These are phyloP conservation scores for Pichia sporocuriosa DNA, from an alignment of 805 yeast species.

Conservation along the genomic window DNA sequence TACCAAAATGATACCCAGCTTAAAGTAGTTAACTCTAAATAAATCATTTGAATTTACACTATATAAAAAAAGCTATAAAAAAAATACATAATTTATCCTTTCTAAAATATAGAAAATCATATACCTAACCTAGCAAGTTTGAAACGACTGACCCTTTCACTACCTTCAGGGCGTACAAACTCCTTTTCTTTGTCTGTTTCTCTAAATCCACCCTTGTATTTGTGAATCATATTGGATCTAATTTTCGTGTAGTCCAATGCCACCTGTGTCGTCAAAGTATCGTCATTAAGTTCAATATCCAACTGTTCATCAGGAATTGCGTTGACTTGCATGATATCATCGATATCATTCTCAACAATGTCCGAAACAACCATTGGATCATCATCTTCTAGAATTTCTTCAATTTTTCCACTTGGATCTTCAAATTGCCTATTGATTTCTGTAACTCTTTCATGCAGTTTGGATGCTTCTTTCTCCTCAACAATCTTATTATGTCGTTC, in stretches of 20 bases:
- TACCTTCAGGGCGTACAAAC: constrained; percentile 61
- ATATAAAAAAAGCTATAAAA: too few species aligned
- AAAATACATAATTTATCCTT: too few species aligned
- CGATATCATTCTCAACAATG: constrained; percentile 38
- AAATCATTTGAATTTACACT: background rate
- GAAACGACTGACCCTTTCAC: constrained; percentile 55
- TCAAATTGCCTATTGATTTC: constrained; percentile 11
- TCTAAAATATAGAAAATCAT: background rate
- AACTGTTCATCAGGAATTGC: constrained; percentile 22
- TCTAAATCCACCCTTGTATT: constrained; percentile 40
- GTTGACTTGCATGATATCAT: constrained; percentile 21
- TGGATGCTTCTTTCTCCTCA: constrained; percentile 27
- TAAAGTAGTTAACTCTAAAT: constrained; percentile 16
- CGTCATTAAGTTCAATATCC: constrained; percentile 26
- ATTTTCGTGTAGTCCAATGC: constrained; percentile 50
- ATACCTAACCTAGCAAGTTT: constrained; percentile 43
- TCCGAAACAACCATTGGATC: constrained; percentile 36
- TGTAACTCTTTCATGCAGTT: constrained; percentile 13
- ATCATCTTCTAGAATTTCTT: constrained; percentile 33
- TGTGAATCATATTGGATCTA: constrained; percentile 42
- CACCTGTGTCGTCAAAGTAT: constrained; percentile 42
- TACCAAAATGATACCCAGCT: constrained; percentile 20
- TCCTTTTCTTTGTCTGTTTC: constrained; percentile 46
- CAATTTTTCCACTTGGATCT: constrained; percentile 27
- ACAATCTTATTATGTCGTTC: constrained; percentile 42